Percentiles rank a stretch among this genome's conserved stretches.
Conservation (phyloP, 208 protist genomes). For the Leptomonas seymouri region DNA sequence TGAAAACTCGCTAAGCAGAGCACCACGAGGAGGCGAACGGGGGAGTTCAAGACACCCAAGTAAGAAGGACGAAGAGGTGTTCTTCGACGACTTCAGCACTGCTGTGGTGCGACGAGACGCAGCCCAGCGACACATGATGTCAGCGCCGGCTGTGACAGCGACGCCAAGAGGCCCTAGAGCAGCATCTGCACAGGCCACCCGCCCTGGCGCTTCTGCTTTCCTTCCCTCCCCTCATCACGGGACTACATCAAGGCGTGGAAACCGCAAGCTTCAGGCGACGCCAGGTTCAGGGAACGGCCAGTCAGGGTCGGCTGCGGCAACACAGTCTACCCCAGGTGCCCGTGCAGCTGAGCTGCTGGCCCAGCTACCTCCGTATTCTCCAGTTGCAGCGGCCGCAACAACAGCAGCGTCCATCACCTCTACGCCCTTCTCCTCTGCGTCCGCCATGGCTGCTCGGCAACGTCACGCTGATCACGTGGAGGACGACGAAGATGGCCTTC, state of each 20-base stretch:
- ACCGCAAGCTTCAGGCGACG: not conserved
- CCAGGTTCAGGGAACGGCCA: not conserved
- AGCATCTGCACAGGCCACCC: not conserved
- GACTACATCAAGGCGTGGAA: not conserved
- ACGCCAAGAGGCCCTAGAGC: not conserved
- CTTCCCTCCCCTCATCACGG: not conserved
- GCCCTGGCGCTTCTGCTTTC: not conserved
- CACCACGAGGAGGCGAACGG: not conserved
- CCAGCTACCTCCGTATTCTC: not conserved
- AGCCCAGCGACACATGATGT: not conserved
- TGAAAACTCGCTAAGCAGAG: too few relatives aligned
- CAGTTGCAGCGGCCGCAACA: not conserved
- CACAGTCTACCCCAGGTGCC: not conserved
- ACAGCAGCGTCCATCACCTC: not conserved
- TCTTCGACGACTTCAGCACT: constrained; percentile 11
- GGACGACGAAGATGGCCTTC: constrained; percentile 12
- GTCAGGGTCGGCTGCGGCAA: not conserved
- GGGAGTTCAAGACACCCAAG: not conserved
- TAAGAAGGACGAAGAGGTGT: constrained; percentile 3
- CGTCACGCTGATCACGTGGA: not conserved
- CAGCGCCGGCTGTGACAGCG: not conserved
- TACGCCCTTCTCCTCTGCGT: constrained; percentile 1
- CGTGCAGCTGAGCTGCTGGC: constrained; percentile 24
- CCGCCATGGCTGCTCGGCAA: not conserved
- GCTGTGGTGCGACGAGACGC: not conserved